Base-by-base conservation (phyloP, 2,329 filamentous ascomycete genomes). In the Sphaerostilbella broomeana region DNA sequence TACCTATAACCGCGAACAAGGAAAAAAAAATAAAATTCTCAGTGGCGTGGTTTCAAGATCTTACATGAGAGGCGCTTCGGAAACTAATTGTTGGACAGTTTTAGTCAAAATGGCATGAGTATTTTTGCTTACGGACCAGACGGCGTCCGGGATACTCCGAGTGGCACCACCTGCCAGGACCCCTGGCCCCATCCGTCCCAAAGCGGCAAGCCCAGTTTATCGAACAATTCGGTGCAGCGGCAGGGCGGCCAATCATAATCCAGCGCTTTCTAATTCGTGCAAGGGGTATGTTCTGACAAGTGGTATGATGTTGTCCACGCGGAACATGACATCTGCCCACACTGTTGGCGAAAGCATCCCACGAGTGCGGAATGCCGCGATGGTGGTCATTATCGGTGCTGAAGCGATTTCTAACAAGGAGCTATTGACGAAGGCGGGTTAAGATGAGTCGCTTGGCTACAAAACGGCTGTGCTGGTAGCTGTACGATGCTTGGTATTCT, bases 201-300 rank as follows among this genome's bases (percentile, higher is more conserved):
- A 35, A 12, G 17, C 27, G 4, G n/a, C 17, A 30, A 3, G 16
- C 9, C 32, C 32, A n/a, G n/a, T n/a, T n/a, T n/a, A 10, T 28
- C 1, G 16, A 38, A 32, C 17, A 4, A 17, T 31, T 35, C 31
- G 31, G 38, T 19, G 17, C 26, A 12, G 2, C 4, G 38, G 21
- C 18, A 18, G 6, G 21, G 26, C 21, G 12, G 32, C 38, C 32
- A 41, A 41, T 41, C 2, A 16, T n/a, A 15, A 6, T 7, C 12
- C 38, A 26, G 33, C 15, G 12, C 26, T 25, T 41, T 41, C 29
- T 28, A 8, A 27, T 28, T 15, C 17, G 27, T 25, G 13, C 21
- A 27, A 27, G 33, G n/a, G 27, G 34, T 9, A 42, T 42, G 29
- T 42, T 25, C 21, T 42, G 40, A 42, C 29, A 42, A 30, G 40